phyloP scores from a whole-genome alignment of 202 grass and related monocot genomes.

The Setaria italica region DNA sequence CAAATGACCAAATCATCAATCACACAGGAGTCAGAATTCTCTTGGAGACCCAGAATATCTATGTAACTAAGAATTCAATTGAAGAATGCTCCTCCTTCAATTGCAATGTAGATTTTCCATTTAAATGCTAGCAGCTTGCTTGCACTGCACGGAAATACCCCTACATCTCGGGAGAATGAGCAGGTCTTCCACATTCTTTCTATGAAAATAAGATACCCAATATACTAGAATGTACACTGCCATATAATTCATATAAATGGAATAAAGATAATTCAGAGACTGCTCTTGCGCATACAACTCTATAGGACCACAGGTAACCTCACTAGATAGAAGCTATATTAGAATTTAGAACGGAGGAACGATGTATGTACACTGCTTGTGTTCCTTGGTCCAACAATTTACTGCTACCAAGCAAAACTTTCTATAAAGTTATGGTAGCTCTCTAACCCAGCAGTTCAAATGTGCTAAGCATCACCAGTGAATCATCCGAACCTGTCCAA shows the following conservation, averaged over 20 bases:
- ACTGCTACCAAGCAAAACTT: constrained; percentile 46
- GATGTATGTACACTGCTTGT: constrained; percentile 58
- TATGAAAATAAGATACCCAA: neutral
- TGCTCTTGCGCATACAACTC: constrained; percentile 23
- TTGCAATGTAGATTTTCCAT: constrained; percentile 6
- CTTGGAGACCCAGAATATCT: neutral
- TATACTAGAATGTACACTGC: constrained; percentile 4
- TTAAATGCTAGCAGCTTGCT: neutral
- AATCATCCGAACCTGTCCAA: constrained; percentile 22
- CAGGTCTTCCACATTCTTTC: neutral
- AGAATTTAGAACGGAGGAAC: constrained; percentile 39
- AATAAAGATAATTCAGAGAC: constrained; percentile 19
- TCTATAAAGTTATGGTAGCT: constrained; percentile 1
- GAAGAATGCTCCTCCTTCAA: neutral
- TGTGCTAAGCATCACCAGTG: neutral
- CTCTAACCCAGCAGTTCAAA: constrained; percentile 16
- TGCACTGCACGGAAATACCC: neutral
- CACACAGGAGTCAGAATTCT: neutral
- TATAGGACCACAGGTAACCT: constrained; percentile 36
- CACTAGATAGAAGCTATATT: constrained; percentile 43
- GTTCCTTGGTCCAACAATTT: constrained; percentile 30
- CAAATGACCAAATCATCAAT: constrained; percentile 8
- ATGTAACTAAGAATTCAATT: neutral
- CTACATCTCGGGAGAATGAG: neutral
- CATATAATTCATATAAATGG: constrained; percentile 19